phyloP scores from a whole-genome alignment of 75 land plant species.

The Adiantum capillusveneris region DNA sequence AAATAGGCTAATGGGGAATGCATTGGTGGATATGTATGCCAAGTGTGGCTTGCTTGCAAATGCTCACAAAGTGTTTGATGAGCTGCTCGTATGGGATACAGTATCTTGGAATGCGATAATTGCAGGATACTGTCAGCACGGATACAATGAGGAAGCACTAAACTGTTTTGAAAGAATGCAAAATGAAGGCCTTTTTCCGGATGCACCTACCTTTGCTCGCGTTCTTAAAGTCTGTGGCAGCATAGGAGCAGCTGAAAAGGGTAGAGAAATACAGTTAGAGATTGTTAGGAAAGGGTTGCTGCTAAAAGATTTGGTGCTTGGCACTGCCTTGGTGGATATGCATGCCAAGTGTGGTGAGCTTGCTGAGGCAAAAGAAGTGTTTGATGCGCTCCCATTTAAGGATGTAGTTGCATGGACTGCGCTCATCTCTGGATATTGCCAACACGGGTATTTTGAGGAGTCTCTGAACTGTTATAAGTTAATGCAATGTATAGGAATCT shows the following conservation, averaged over 20 bases:
- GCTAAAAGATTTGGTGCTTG: not conserved
- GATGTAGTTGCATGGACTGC: not conserved
- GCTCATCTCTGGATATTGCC: too few relatives aligned
- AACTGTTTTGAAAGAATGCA: not conserved
- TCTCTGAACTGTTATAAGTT: too few relatives aligned
- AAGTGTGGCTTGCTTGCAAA: not conserved
- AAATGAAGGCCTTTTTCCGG: not conserved
- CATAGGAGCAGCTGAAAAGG: too few relatives aligned
- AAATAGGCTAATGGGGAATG: not conserved
- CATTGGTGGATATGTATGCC: conserved; percentile 1
- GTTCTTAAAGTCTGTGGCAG: too few relatives aligned
- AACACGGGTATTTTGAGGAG: too few relatives aligned
- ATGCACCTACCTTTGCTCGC: too few relatives aligned
- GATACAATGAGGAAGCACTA: not conserved
- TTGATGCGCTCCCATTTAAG: not conserved
- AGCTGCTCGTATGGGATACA: not conserved
- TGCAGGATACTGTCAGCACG: not conserved
- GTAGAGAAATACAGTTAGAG: not conserved
- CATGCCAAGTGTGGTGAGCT: not conserved
- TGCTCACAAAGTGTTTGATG: not conserved
- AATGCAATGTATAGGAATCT: too few relatives aligned
- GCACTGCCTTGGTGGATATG: not conserved
- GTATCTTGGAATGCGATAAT: not conserved
- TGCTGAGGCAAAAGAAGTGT: not conserved
- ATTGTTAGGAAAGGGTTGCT: not conserved